Evolutionary conservation across 2,329 filamentous ascomycete genomes (phyloP).

Genomic region (Penicillium sclerotiorum): DNA sequence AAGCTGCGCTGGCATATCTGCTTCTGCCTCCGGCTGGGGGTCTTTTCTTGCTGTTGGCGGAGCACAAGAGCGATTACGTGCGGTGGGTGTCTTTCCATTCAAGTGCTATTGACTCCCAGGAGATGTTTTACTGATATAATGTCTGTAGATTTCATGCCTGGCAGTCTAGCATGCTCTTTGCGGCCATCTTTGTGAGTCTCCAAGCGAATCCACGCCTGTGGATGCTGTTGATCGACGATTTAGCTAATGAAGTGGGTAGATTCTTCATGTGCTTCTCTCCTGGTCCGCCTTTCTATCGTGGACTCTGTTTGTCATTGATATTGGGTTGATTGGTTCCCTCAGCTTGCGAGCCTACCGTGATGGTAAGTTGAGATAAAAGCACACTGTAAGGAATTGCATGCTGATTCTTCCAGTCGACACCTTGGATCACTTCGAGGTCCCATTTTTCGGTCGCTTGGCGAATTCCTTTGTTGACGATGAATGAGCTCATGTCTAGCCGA

Average conservation of each 20-base stretch:
- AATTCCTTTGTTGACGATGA: slow-evolving; percentile 92
- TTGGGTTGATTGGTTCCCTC: slow-evolving; percentile 75
- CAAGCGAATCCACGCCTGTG: too few species aligned
- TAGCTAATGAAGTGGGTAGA: slow-evolving; percentile 49
- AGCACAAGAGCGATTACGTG: slow-evolving; percentile 97
- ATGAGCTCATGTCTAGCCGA: slow-evolving; percentile 39
- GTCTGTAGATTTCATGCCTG: slow-evolving; percentile 83
- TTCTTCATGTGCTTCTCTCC: slow-evolving; percentile 81
- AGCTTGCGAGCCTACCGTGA: slow-evolving; percentile 81
- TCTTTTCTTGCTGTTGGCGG: slow-evolving; percentile 78
- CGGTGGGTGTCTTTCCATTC: slow-evolving; percentile 60
- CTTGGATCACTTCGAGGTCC: slow-evolving; percentile 75
- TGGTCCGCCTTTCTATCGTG: slow-evolving; percentile 85
- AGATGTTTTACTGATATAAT: neutral
- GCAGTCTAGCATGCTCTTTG: slow-evolving; percentile 86
- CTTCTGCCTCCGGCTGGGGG: slow-evolving; percentile 82
- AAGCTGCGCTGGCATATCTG: slow-evolving; percentile 88
- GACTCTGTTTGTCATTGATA: slow-evolving; percentile 75
- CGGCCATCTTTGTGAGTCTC: slow-evolving; percentile 59
- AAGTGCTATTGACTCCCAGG: neutral
- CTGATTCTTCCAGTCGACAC: slow-evolving; percentile 56
- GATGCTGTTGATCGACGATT: too few species aligned
- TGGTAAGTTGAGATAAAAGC: slow-evolving; percentile 54
- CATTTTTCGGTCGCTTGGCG: slow-evolving; percentile 81
- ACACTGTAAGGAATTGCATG: neutral